Base-by-base conservation (phyloP, 495 filamentous ascomycete species). In the Baudoinia panamericana region DNA sequence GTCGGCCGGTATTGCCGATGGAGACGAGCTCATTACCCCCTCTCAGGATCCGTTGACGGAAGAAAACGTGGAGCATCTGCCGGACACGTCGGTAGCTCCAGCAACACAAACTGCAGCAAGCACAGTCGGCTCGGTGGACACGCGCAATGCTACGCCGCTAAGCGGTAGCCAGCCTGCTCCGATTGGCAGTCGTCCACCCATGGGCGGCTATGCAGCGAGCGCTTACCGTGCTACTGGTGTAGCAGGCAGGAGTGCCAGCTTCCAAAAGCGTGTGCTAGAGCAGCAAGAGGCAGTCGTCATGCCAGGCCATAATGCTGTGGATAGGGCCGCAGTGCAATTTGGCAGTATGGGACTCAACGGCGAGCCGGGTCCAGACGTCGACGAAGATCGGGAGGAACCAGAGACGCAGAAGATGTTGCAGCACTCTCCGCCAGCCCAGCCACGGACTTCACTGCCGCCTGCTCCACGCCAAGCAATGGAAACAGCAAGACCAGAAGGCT, bases 211-310 rank as follows among this genome's bases (percentile, higher is more conserved):
- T 54, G 81, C 77, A 15, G 67, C 81, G 5, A 78, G 72, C 30
- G 82, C 84, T 9, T 65, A 77, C 51, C 92, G 88, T 62, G 82
- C 86, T 15, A 76, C 80, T 28, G 59, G 69, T 58, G 44, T 56
- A 25, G 47, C 68, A 30, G 60, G 61, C 29, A 76, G 87, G 30
- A 76, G 77, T 20, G 70, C 84, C 22, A 82, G 77, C 51, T 82
- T 78, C 54, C 76, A 87, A 56, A 76, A 87, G 20, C 77, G 83
- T 46, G 71, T 93, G 29, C 69, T 92, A 52, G 86, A 95, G 47
- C 90, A 99, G 54, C 86, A 88, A 55, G 92, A 99, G 59, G 84
- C 87, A 13, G 90, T 99, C 25, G 82, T 94, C 36, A 96, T 99
- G 90, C 90, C 90, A 22, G 85, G 84, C n/a, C 94, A 95, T 61